Evolutionary conservation across 805 yeast species (phyloP), one percentile per base, ranked within the genome.

Genomic region (Komagataella phaffii): DNA sequence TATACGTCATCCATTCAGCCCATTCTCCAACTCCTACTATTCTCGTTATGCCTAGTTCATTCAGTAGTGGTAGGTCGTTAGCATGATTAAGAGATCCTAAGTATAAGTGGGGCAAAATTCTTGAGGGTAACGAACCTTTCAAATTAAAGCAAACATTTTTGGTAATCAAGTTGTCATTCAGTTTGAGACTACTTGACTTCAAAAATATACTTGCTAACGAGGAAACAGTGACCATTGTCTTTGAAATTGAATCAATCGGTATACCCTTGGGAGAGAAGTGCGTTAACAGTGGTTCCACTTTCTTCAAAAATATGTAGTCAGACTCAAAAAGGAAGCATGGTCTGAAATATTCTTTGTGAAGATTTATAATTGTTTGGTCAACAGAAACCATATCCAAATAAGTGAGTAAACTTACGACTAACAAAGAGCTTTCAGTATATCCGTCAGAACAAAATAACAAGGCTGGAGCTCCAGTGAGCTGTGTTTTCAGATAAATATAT

Each of bases 41-140:
- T 53, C 85, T 78, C 17, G 73, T 76, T 53, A 91, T 88, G 0
- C 87, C 88, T 10, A 91, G 66, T 52, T 74, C 74, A 24, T 69
- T 65, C 51, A 91, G 68, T 56, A 91, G 64, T 2, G 79, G 76
- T 5, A 83, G 73, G 56, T 81, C 78, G 52, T 80, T 81, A 3
- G 97, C 97, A 67, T 91, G 96, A 48, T 68, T 76, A 51, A 89
- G 69, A 3, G 93, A 83, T 0, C 98, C 98, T 51, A 91, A 70
- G 60, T 89, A 91, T 54, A 91, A 64, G 64, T 90, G 90, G 1
- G 91, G 86, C 51, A 90, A 66, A 3, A 91, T 83, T 50, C 86
- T 70, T 0, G 96, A 88, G 1, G 98, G 98, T 21, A 91, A 62
- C 2, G 95, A 73, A 21, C 97, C 89, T 61, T 54, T 56, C 44